Base-by-base conservation (phyloP, 1,284 basidiomycete species). In the Cryptococcus neoformans region DNA sequence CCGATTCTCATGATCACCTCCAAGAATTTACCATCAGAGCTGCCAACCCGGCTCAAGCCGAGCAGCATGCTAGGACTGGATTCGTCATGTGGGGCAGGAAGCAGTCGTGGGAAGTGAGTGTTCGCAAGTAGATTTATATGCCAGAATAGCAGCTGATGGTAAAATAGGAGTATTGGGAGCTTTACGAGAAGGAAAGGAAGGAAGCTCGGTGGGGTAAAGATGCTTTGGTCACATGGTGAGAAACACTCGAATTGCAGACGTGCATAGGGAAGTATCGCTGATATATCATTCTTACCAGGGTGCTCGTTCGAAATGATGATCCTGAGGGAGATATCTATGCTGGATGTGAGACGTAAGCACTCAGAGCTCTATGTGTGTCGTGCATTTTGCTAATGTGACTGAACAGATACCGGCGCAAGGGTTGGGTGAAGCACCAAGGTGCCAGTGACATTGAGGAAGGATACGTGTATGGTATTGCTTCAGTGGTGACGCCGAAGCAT, bases 341-440 rank as follows among this genome's bases (percentile, higher is more conserved):
- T n/a, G 57, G 59, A 36, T 68, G 66, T 37, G 60, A 61, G 46
- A 69, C 66, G 66, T 68, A 41, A 41, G 64, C 58, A 14, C 12
- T 28, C n/a, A 28, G 3, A 28, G 28, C 28, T 28, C 28, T 28
- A 28, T 28, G 28, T 4, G 28, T 28, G 28, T 28, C 28, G 3
- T 28, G 28, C 3, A 4, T 28, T 28, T 28, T 28, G 28, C 28
- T 28, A 28, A 38, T 39, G 53, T 58, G 51, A 56, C n/a, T 7
- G 37, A 2, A 21, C 9, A 64, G 59, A 6, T 59, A 60, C 41
- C 59, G 57, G 9, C 56, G 63, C 2, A 52, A 54, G 21, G 63
- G 54, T 12, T 56, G 65, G 5, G 47, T 65, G 49, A 58, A 56
- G 45, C 59, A 55, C 4, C 45, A 57, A 10, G 64, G 60, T 3